Base-by-base conservation (phyloP, 2,329 filamentous ascomycete species). In the Aspergillus niger region DNA sequence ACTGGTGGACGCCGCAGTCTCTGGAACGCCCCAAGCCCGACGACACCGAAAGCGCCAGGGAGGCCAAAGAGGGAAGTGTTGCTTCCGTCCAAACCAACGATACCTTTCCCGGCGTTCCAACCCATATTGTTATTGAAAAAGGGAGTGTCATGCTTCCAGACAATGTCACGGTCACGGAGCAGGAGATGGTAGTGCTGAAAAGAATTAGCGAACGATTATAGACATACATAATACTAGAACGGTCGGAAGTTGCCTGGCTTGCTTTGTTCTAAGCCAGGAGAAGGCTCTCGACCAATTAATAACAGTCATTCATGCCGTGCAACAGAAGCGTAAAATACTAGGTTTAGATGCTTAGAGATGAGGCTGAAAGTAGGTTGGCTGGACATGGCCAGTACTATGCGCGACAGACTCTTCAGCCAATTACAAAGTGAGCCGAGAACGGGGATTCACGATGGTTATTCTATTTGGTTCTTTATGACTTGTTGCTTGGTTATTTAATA, bases 1-100 rank as follows among this genome's bases (percentile, higher is more conserved):
- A 90, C 71, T 92, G 89, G 89, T 91, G 77, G 77, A 78, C 76
- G 1, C 68, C 76, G 10, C 69, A 72, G 24, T 64, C 69, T 24
- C 65, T 79, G 1, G 57, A 65, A 0, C 56, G 49, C 10, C 53
- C 47, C 11, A 26, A 57, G 48, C 36, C 8, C 7, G 41, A 58
- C 3, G 69, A 73, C 28, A 11, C 58, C 3, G 72, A 74, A 55
- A 62, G 56, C 11, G 64, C 58, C 24, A 58, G 20, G 6, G 41
- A 55, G 8, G 55, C 53, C 0, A 70, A 74, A 53, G 52, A 63
- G 62, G 43, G 24, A 17, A 61, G 59, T 41, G 56, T 32, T 15
- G 53, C 57, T 2, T 52, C 50, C 3, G 36, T 50, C n/a, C 52
- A 43, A 22, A 49, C 62, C 17, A 49, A 60, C 11, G 47, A 51